A percentile compares a stretch with the other conserved stretches of the same genome.
These are phyloP conservation scores for Aspergillus thermomutatus DNA, from an alignment of 2,329 filamentous ascomycete species.

Conservation along the genomic window DNA sequence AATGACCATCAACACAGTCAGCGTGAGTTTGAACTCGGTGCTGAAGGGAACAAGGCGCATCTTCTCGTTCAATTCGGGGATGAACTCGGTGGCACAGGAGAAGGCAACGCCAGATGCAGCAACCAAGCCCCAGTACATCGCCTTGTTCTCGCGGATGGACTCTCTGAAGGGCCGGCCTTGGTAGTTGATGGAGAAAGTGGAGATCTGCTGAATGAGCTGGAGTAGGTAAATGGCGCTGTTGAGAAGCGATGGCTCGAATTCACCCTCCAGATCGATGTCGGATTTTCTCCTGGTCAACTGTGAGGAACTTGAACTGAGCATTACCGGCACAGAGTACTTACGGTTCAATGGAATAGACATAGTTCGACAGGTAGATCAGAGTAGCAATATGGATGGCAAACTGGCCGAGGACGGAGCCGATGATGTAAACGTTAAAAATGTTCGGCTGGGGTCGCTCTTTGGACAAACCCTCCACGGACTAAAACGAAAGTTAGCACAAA, in stretches of 20 bases:
- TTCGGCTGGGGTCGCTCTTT: conserved; percentile 97
- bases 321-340: conserved; percentile 49
- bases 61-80: conserved; percentile 91
- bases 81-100: conserved; percentile 88
- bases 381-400: conserved; percentile 95
- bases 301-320: conserved; percentile 31
- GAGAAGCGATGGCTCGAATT: conserved; percentile 88
- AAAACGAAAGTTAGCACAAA: conserved; percentile 10
- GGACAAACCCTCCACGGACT: conserved; percentile 87
- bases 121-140: conserved; percentile 97
- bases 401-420: conserved; percentile 93
- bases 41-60: conserved; percentile 90
- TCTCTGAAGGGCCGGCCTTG: conserved; percentile 97
- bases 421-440: conserved; percentile 99
- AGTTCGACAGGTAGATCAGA: conserved; percentile 87
- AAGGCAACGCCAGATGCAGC: conserved; percentile 89
- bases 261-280: conserved; percentile 85
- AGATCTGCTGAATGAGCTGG: conserved; percentile 97
- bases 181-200: conserved; percentile 99
- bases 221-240: conserved; percentile 97
- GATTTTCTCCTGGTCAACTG: conserved; percentile 45
- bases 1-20: conserved; percentile 79
- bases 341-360: conserved; percentile 82
- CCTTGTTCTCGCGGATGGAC: conserved; percentile 88
- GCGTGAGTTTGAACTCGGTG: conserved; percentile 80